Evolutionary conservation across 1,284 basidiomycete species (phyloP), one percentile per base, ranked within the genome.

Genomic region (Spongispora temasekensis): DNA sequence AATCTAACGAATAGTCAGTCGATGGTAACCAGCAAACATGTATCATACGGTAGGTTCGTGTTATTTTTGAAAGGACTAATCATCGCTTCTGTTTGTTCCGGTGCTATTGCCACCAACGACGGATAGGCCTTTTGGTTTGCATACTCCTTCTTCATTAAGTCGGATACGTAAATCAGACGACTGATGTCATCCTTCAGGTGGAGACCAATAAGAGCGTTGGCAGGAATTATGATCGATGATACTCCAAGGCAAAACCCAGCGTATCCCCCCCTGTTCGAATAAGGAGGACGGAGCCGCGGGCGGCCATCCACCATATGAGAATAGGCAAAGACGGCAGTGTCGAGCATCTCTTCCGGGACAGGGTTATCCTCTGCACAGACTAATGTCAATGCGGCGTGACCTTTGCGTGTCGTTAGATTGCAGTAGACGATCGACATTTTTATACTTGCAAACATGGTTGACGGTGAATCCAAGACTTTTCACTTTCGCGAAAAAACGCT

Each of bases 81-180:
- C 13, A 35, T 35, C 4, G 35, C 17, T 27, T 53, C 52, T 1
- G 52, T 35, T 8, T 32, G 52, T 35, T 53, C 52, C 17, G 52
- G 32, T 8, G 52, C 31, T 2, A 53, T 53, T 12, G 52, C 31
- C 10, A 53, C 4, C 52, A 53, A 35, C 21, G 52, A 53, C 15
- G 52, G 52, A 53, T 34, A 35, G 10, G 23, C 32, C 19, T 53
- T 35, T 23, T 53, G 52, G 10, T 23, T 35, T 17, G 7, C 32
- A n/a, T 53, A 53, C 32, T 53, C 32, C 27, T 48, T 48, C 52
- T 53, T 53, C 52, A 53, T 53, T 23, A 53, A 32, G 23, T 8
- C 52, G 4, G 52, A 53, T 5, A 53, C 32, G 12, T 53, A 35
- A 25, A 27, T 21, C 23, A 53, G 32, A 35, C 52, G 25, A 21